Base-by-base conservation (phyloP, 352 stramenopile genomes). In the Phytophthora macrochlamydospora region DNA sequence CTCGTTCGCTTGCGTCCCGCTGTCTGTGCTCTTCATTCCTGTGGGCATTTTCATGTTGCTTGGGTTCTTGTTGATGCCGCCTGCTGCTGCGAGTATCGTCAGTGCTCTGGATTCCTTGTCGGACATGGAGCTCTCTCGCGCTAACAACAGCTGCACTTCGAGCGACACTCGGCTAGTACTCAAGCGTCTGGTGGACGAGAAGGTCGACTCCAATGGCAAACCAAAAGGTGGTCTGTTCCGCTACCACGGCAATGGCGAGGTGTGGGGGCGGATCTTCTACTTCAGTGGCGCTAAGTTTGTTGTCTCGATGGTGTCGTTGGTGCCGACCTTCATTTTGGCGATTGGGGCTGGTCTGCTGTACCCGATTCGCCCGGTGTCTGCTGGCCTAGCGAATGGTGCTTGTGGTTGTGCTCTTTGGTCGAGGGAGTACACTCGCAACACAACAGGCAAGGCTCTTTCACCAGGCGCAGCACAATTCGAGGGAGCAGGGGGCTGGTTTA, bases 231-330 rank as follows among this genome's bases (percentile, higher is more conserved):
- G 76, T 1, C 51, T 91, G 56, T 84, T 90, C 50, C 76, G 71
- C 12, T 92, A 89, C 67, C 82, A 92, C 67, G 58, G 62, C 38
- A 75, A 80, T 29, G 71, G 78, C 11, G 67, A 73, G 8, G 82
- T 92, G 7, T 94, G 83, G 83, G 66, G 76, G 32, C 81, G 85
- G 9, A 84, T 93, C 57, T 74, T 81, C 24, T 93, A 93, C 65
- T 92, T 93, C 31, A 75, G 59, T 46, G 72, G 79, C 8, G 69
- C 73, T 2, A 93, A 93, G 59, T 62, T 93, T 11, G 50, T 91
- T 35, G 56, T 94, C 29, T 89, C 84, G 7, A 60, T 92, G 14
- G 68, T 85, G 2, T 77, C 80, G 37, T 51, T 91, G 31, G 68
- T 92, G 0, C 81, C 80, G 5, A 63, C 83, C 28, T 70, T 93